Evolutionary conservation across 306 rosid species (phyloP), one percentile per base, ranked within the genome.

Genomic region (Hippophae gyantsensis): DNA sequence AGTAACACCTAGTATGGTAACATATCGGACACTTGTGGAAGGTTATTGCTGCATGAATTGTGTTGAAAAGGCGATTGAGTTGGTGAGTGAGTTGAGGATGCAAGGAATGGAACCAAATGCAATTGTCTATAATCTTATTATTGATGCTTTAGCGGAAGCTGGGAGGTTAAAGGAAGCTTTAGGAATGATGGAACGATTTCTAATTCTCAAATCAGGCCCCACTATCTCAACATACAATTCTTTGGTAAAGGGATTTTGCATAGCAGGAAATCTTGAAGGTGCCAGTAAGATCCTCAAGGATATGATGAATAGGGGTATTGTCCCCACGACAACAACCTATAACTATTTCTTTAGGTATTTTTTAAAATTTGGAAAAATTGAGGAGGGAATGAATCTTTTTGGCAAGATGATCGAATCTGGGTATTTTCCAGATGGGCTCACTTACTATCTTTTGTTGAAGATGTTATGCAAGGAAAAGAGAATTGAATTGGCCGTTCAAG

Each of bases 11-110:
- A 83, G 67, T 72, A 87, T 90, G 63, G 96, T 83, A 69, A 92
- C 96, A n/a, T 92, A 92, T 64, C 96, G 96, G 51, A 87, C 89
- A 52, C 92, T 92, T 42, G 92, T 82, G 45, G 95, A 85, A 81
- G 96, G 95, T 44, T 87, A 92, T 54, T 87, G 96, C 38, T 72
- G 95, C 57, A 85, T 83, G 98, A 79, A 83, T 41, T 79, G 83
- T 25, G 60, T 81, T 38, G 95, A 87, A 65, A 76, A 56, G 59
- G 95, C 95, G 5, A 76, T 85, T 58, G 86, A 81, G 62, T 67
- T 85, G 85, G 84, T 85, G 57, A 79, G 70, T 54, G 86, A 83
- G 66, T 83, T 87, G 96, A 77, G 69, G 68, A 68, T 57, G 47
- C 84, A 81, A 57, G 86, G 95, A 71, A 69, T 87, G 67, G 69